Percentiles rank a stretch among this genome's conserved stretches.
phyloP scores from a whole-genome alignment of 129 eudicot species.

The Lonicera japonica region DNA sequence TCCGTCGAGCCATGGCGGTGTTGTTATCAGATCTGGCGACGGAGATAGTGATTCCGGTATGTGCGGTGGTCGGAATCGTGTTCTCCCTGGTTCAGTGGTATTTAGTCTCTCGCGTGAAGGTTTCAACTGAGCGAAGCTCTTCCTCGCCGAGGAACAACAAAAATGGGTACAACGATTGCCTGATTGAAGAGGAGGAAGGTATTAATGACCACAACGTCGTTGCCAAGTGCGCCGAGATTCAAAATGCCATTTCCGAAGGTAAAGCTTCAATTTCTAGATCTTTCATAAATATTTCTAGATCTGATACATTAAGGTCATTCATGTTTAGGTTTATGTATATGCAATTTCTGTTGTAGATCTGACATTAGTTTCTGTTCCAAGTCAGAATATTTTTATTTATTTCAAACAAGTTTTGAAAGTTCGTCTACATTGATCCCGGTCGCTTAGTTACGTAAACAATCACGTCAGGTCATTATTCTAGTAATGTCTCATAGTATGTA shows the following conservation, averaged over 20 bases:
- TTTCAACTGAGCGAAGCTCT: slow-evolving; percentile 38
- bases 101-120: slow-evolving; percentile 61
- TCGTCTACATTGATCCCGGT: too few species aligned
- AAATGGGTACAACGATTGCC: slow-evolving; percentile 61
- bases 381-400: too few species aligned
- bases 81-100: slow-evolving; percentile 80
- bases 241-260: slow-evolving; percentile 94
- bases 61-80: slow-evolving; percentile 68
- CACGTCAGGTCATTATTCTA: too few species aligned
- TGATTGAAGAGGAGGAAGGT: slow-evolving; percentile 93
- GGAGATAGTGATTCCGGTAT: slow-evolving; percentile 70
- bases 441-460: too few species aligned
- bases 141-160: slow-evolving; percentile 25
- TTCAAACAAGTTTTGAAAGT: too few species aligned
- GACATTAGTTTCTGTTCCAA: background rate
- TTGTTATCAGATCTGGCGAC: slow-evolving; percentile 77
- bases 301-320: too few species aligned
- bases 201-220: slow-evolving; percentile 67
- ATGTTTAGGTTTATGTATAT: background rate
- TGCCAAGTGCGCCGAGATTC: slow-evolving; percentile 78
- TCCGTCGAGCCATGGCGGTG: slow-evolving; percentile 36
- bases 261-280: slow-evolving; percentile 12
- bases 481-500: too few species aligned
- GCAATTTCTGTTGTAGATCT: background rate
- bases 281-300: background rate